Evolutionary conservation across 345 rosid species (phyloP), one percentile per base, ranked within the genome.

Genomic region (Ailanthus altissimus): DNA sequence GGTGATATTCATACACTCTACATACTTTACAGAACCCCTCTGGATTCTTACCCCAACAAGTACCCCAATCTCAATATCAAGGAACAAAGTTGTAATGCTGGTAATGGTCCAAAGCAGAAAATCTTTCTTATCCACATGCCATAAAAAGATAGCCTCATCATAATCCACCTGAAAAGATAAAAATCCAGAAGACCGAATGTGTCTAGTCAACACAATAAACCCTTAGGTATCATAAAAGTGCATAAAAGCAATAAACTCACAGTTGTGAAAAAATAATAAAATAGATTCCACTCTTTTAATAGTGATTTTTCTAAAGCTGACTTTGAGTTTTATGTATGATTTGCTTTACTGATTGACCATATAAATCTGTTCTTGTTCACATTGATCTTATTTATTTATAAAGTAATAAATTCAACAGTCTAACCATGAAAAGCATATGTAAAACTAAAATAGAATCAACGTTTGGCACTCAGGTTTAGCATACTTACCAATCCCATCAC

Each of bases 51-150:
- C 99, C 87, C 99, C 99, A 74, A 92, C 83, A 85, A 97, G 94
- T 83, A 94, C 98, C 61, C 99, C 99, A 25, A 97, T 92, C 90
- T 97, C 99, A 74, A 97, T 97, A 62, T 98, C 96, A 0, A 97
- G 88, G 86, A 97, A 92, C 88, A 97, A 84, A 51, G 98, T 97
- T 57, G 94, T 83, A 28, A 88, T 74, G 70, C 87, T 81, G 71
- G 99, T 97, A 78, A 97, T 85, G 72, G 82, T 86, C 99, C 99
- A 97, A 76, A 97, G 98, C 76, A 90, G 85, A 94, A 97, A 92
- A 86, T 97, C 98, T 79, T 89, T 92, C 90, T 97, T 97, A 78
- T 94, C 97, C 73, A 97, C 93, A 73, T 78, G 90, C 99, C 99
- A 97, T 77, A 97, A 84, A 85, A 97, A 94, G 64, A 94, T 90